phyloP scores from a whole-genome alignment of 2,329 filamentous ascomycete genomes.

The Oidium heveae region DNA sequence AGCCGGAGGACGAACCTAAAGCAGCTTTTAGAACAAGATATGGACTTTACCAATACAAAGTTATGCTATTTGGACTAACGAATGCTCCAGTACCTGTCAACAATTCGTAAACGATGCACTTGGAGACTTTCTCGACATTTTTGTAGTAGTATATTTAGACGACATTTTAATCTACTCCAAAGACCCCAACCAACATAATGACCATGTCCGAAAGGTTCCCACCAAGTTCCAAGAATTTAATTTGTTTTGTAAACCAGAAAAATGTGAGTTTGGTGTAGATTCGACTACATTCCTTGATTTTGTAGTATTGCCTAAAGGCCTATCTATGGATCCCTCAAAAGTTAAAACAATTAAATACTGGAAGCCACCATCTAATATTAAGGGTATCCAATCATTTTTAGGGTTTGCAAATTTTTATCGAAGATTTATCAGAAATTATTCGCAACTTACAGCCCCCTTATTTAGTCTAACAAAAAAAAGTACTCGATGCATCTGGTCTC shows the following conservation, averaged over 20 bases:
- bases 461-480: not conserved
- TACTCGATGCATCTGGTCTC: not conserved
- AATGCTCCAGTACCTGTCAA: constrained; percentile 1
- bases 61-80: constrained; percentile 2
- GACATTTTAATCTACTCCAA: not conserved
- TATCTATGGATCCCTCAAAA: not conserved
- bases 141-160: too few species aligned
- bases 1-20: not conserved
- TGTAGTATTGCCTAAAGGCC: not conserved
- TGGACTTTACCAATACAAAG: not conserved
- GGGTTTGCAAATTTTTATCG: not conserved
- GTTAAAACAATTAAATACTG: not conserved
- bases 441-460: not conserved
- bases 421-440: too few species aligned
- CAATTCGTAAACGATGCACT: too few species aligned
- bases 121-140: not conserved
- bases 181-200: not conserved
- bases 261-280: not conserved
- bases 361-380: not conserved
- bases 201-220: not conserved
- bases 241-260: not conserved
- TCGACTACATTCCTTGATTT: not conserved
- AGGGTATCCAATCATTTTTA: not conserved
- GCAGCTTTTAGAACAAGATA: not conserved
- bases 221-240: too few species aligned